These are phyloP conservation scores for Fusarium sp. DNA, from an alignment of 2,329 filamentous ascomycete genomes.

Conservation along the genomic window DNA sequence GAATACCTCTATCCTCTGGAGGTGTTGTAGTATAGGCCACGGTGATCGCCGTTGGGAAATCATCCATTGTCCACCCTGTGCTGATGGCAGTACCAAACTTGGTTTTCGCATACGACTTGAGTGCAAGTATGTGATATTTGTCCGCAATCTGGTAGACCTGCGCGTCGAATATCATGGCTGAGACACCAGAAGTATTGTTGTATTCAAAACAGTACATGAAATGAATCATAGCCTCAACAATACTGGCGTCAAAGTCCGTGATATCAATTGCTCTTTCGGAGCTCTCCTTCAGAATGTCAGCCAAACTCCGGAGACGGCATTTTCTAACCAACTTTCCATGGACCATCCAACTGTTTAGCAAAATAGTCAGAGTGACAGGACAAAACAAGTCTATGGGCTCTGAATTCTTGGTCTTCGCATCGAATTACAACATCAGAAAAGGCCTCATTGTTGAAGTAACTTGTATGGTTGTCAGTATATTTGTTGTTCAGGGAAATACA, in stretches of 20 bases:
- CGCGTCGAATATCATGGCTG: slow-evolving; percentile 13
- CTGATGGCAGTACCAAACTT: not conserved
- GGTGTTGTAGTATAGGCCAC: not conserved
- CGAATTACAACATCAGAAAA: slow-evolving; percentile 5
- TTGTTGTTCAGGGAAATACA: fast-evolving
- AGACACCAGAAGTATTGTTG: not conserved
- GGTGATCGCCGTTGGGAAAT: not conserved
- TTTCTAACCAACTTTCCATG: slow-evolving; percentile 1
- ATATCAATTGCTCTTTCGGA: not conserved
- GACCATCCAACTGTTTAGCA: not conserved
- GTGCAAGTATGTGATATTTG: slow-evolving; percentile 1
- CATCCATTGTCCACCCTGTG: not conserved
- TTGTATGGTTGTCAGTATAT: not conserved
- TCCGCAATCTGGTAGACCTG: slow-evolving; percentile 15
- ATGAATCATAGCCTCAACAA: slow-evolving; percentile 12
- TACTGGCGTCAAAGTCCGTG: not conserved
- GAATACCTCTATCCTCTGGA: slow-evolving; percentile 5
- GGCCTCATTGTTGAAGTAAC: not conserved
- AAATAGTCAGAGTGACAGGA: slow-evolving; percentile 9
- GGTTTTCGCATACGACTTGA: not conserved
- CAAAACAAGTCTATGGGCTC: not conserved
- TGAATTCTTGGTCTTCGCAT: not conserved
- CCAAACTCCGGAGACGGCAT: no score
- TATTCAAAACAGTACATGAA: slow-evolving; percentile 21
- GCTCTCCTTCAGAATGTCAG: slow-evolving; percentile 1